phyloP scores from a whole-genome alignment of 768 basidiomycete species.

The Serendipita sp. region DNA sequence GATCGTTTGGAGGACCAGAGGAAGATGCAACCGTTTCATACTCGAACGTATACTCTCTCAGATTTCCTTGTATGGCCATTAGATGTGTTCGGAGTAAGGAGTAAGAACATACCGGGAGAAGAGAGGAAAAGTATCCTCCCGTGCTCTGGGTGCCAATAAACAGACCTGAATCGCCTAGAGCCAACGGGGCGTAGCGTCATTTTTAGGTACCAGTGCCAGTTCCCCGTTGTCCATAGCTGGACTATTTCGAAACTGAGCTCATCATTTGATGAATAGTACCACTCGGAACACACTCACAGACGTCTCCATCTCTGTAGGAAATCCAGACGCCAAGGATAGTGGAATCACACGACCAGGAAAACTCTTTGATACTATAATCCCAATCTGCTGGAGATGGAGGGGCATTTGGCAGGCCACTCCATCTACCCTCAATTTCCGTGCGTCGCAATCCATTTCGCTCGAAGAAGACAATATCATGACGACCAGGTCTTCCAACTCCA shows the following conservation, averaged over 20 bases:
- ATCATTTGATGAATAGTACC: neutral
- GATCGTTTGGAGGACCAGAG: constrained; percentile 48
- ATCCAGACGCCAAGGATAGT: constrained; percentile 77
- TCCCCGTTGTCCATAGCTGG: constrained; percentile 87
- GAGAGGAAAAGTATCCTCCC: constrained; percentile 48
- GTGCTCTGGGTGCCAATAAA: constrained; percentile 81
- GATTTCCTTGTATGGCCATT: constrained; percentile 24
- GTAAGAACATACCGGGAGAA: constrained; percentile 38
- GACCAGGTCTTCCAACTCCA: constrained; percentile 45
- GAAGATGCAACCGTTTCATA: constrained; percentile 67
- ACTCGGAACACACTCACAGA: constrained; percentile 34
- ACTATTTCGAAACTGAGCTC: constrained; percentile 31
- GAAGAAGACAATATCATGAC: constrained; percentile 83
- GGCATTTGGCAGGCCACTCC: constrained; percentile 20
- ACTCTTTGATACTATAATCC: constrained; percentile 58
- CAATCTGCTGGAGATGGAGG: constrained; percentile 19
- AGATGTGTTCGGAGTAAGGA: neutral
- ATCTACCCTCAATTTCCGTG: constrained; percentile 53
- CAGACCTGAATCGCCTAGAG: constrained; percentile 47
- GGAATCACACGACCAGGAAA: constrained; percentile 82
- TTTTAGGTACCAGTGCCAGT: constrained; percentile 70
- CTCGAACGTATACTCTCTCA: constrained; percentile 45
- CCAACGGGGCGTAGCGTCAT: neutral
- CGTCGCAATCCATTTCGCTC: constrained; percentile 90
- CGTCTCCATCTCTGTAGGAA: constrained; percentile 47